Percentiles rank a stretch among this genome's conserved stretches.
Conservation (phyloP, 2,329 filamentous ascomycete genomes). For the Pyricularia sp. region DNA sequence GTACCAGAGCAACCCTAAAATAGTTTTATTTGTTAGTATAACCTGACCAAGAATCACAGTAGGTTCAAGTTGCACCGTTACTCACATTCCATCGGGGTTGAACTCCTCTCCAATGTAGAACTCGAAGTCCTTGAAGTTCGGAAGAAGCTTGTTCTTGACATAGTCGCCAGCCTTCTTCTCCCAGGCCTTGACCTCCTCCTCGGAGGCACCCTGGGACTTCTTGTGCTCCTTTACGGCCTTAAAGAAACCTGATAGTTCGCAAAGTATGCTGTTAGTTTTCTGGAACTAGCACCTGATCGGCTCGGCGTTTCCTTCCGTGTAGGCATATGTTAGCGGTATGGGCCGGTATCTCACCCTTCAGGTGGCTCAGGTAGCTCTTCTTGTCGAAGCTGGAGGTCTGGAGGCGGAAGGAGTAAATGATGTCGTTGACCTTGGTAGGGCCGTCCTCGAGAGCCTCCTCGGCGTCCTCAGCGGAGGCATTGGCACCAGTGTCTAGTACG, state of each 20-base stretch:
- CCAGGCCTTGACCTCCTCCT: slow-evolving; percentile 66
- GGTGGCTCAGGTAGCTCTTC: slow-evolving; percentile 72
- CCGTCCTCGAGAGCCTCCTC: slow-evolving; percentile 66
- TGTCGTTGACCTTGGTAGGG: slow-evolving; percentile 75
- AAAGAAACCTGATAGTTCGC: slow-evolving; percentile 61
- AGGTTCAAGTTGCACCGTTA: slow-evolving; percentile 13
- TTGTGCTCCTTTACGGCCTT: slow-evolving; percentile 73
- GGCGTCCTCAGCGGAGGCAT: slow-evolving; percentile 88
- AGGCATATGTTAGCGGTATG: neutral
- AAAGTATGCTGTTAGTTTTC: slow-evolving; percentile 3
- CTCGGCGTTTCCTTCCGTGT: slow-evolving; percentile 5
- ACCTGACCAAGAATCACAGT: neutral
- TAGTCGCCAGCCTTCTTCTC: slow-evolving; percentile 64
- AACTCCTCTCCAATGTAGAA: slow-evolving; percentile 89
- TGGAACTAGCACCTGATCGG: neutral
- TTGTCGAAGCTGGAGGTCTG: slow-evolving; percentile 74
- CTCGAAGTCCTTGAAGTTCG: slow-evolving; percentile 93
- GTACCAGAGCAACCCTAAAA: neutral
- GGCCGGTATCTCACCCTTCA: slow-evolving; percentile 59
- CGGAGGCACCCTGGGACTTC: slow-evolving; percentile 44
- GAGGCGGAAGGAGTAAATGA: slow-evolving; percentile 87
- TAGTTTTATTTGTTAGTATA: neutral
- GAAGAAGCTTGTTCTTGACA: slow-evolving; percentile 73
- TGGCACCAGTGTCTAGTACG: slow-evolving; percentile 73
- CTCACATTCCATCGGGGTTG: slow-evolving; percentile 89